Evolutionary conservation across 2,329 filamentous ascomycete genomes (phyloP).

Genomic region (Trichoderma sp.): DNA sequence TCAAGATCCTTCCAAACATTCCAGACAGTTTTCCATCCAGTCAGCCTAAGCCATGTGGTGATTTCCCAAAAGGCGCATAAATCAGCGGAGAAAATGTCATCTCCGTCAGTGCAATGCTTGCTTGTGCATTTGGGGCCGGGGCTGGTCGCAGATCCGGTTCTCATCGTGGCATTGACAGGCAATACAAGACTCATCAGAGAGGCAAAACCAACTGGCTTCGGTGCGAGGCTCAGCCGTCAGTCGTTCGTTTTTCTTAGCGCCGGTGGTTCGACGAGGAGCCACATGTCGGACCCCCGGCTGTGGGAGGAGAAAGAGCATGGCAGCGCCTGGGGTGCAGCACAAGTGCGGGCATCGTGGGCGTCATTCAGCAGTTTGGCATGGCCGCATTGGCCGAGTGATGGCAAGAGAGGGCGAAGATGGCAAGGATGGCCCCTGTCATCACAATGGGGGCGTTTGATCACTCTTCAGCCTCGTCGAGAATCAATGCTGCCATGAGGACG

Average conservation of each 20-base stretch:
- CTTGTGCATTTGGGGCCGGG: neutral
- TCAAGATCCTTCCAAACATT: neutral
- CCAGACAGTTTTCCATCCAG: neutral
- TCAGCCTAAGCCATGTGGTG: neutral
- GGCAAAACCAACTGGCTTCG: neutral
- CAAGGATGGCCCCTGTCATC: slow-evolving; percentile 1
- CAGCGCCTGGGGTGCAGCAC: neutral
- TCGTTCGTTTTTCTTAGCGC: slow-evolving; percentile 10
- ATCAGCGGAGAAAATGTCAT: neutral
- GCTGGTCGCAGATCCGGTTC: neutral
- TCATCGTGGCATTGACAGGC: neutral
- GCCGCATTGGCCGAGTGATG: neutral
- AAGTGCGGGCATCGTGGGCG: neutral
- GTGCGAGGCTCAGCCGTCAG: slow-evolving; percentile 14
- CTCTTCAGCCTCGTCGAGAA: slow-evolving; percentile 1
- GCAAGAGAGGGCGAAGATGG: neutral
- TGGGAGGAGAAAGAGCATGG: neutral
- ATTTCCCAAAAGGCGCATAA: neutral
- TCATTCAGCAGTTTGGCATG: neutral
- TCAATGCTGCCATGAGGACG: neutral
- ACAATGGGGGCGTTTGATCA: neutral
- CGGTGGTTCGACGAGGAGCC: slow-evolving; percentile 9
- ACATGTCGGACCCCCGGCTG: neutral
- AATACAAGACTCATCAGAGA: neutral
- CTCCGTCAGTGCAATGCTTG: neutral